Percentiles rank a stretch among this genome's conserved stretches.
Conservation (phyloP, 257 asterid genomes). For the Cinchona pubescens region DNA sequence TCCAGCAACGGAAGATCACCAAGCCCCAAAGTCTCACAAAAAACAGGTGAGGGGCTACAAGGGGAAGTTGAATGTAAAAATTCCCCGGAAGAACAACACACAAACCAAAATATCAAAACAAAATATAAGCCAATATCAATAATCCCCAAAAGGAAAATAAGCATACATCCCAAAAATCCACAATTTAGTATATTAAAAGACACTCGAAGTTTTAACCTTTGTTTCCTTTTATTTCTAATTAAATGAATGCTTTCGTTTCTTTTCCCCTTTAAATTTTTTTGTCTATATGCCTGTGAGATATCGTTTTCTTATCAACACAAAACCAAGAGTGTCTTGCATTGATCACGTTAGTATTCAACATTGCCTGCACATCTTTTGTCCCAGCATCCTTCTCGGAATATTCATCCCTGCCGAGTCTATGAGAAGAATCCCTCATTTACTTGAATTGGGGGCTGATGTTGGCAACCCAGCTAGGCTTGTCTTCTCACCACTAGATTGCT, state of each 20-base stretch:
- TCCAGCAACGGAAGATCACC: not conserved
- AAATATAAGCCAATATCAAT: not conserved
- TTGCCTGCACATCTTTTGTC: not conserved
- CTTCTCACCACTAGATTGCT: conserved; percentile 25
- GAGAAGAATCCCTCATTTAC: conserved; percentile 17
- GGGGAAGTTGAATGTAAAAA: conserved; percentile 27
- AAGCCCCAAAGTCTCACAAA: conserved; percentile 21
- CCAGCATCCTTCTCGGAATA: not conserved
- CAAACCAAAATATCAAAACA: conserved; percentile 6
- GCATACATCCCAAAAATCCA: conserved; percentile 22
- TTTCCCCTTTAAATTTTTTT: conserved; percentile 7
- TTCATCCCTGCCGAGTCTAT: not conserved
- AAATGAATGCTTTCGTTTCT: conserved; percentile 16
- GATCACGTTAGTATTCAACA: not conserved
- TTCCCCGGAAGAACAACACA: conserved; percentile 16
- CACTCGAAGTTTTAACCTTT: conserved; percentile 2
- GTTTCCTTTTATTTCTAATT: conserved; percentile 13
- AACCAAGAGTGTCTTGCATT: conserved; percentile 12
- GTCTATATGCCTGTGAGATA: conserved; percentile 25
- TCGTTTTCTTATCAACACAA: conserved; percentile 22
- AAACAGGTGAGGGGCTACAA: conserved; percentile 20
- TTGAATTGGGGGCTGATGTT: conserved; percentile 15
- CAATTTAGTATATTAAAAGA: conserved; percentile 20
- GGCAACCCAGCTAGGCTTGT: conserved; percentile 19
- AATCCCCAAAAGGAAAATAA: conserved; percentile 23